A percentile compares a stretch with the other conserved stretches of the same genome.
Evolutionary conservation across 495 filamentous ascomycete species (phyloP).

Genomic region (Lepraria neglecta): DNA sequence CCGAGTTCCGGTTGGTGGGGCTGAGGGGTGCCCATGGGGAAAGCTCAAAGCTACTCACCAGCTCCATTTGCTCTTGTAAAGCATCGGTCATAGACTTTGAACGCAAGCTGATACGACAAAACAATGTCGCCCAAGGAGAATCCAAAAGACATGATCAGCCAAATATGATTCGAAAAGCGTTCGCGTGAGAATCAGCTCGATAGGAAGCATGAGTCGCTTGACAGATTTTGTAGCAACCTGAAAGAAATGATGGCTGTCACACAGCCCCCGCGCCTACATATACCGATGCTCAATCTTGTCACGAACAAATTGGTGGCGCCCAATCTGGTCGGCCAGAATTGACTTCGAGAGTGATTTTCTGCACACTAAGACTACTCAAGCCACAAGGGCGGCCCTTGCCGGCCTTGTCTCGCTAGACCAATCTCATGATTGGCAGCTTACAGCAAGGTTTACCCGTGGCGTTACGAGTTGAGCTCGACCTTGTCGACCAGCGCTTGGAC

Average conservation of each 20-base stretch:
- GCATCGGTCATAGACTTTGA: slow-evolving; percentile 19
- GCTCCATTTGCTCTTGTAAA: slow-evolving; percentile 20
- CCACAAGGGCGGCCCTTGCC: not conserved
- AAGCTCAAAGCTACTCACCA: slow-evolving; percentile 8
- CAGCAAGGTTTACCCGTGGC: not conserved
- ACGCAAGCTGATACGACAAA: slow-evolving; percentile 16
- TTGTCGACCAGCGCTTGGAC: not conserved
- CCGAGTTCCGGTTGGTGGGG: too few species aligned
- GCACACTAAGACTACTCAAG: not conserved
- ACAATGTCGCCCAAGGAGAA: slow-evolving; percentile 17
- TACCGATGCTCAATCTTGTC: not conserved
- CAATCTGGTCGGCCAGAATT: not conserved
- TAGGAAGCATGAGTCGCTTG: not conserved
- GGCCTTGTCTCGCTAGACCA: not conserved
- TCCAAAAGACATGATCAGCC: slow-evolving; percentile 17
- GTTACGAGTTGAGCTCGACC: not conserved
- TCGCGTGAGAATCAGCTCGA: not conserved
- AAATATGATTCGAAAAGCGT: not conserved
- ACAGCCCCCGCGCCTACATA: not conserved
- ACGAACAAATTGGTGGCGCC: not conserved
- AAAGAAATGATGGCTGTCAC: not conserved
- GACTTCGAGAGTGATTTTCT: not conserved
- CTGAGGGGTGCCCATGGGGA: too few species aligned
- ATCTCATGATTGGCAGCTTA: not conserved
- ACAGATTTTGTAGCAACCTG: not conserved